Percentiles rank a stretch among this genome's conserved stretches.
Evolutionary conservation across 2,329 filamentous ascomycete species (phyloP).

Genomic region (Grosmannia clavigera): DNA sequence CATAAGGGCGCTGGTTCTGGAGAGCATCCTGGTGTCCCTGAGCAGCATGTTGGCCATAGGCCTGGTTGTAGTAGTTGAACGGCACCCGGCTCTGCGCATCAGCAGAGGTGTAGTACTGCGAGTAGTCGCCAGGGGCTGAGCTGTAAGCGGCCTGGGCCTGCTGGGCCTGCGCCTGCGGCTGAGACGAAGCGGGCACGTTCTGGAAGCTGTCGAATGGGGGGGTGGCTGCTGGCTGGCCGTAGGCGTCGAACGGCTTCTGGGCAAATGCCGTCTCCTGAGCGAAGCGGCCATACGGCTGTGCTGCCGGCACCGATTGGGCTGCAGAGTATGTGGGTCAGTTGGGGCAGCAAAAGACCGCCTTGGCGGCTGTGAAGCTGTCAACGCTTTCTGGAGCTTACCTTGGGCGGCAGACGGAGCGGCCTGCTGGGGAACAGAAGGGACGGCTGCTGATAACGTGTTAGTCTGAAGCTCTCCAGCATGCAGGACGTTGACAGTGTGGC

Average conservation of each 20-base stretch:
- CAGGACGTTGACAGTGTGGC: neutral
- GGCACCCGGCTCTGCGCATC: conserved; percentile 59
- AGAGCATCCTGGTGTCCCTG: conserved; percentile 61
- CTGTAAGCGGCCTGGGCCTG: conserved; percentile 56
- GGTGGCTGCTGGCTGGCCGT: conserved; percentile 46
- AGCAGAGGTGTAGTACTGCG: conserved; percentile 65
- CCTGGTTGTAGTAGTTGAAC: conserved; percentile 66
- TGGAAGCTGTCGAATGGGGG: conserved; percentile 52
- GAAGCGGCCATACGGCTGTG: conserved; percentile 58
- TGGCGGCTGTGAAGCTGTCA: neutral
- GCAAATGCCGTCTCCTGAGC: conserved; percentile 50
- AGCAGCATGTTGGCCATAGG: conserved; percentile 37
- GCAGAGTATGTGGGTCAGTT: neutral
- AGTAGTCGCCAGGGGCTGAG: conserved; percentile 67
- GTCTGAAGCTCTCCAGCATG: conserved; percentile 2
- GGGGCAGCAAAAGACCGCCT: conserved; percentile 11
- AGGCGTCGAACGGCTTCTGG: conserved; percentile 81
- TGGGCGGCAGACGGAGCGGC: conserved; percentile 22
- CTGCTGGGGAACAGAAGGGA: conserved; percentile 17
- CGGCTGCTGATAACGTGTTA: conserved; percentile 17
- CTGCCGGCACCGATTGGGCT: neutral
- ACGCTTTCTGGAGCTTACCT: conserved; percentile 14
- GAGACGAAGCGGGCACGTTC: conserved; percentile 15
- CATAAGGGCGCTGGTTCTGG: conserved; percentile 62
- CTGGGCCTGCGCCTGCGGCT: conserved; percentile 41